Conservation (phyloP, 768 basidiomycete genomes). For the Suillus bovinus region DNA sequence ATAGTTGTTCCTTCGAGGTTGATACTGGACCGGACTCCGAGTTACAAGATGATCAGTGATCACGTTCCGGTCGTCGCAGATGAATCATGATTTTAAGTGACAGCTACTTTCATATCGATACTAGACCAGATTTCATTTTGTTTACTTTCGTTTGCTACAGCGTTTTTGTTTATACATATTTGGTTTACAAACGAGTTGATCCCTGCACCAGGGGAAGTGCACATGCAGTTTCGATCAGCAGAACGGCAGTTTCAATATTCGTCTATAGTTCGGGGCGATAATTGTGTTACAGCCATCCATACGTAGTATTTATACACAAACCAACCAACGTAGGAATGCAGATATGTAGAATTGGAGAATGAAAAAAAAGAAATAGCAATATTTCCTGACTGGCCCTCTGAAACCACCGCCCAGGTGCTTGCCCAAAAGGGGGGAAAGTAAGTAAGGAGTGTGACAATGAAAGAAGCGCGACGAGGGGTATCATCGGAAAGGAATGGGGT, state of each 20-base stretch:
- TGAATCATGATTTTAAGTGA: no score
- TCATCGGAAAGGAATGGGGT: constrained; percentile 32
- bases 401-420: constrained; percentile 24
- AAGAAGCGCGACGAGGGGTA: constrained; percentile 28
- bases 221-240: no score
- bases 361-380: constrained; percentile 22
- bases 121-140: no score
- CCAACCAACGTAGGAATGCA: constrained; percentile 32
- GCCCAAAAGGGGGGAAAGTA: constrained; percentile 15
- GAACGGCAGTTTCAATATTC: constrained; percentile 20
- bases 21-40: no score
- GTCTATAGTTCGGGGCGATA: constrained; percentile 36
- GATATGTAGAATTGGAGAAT: constrained; percentile 26
- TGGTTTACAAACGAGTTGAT: no score
- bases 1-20: no score
- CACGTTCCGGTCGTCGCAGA: no score
- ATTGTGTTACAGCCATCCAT: constrained; percentile 38
- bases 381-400: constrained; percentile 29
- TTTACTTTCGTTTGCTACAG: no score
- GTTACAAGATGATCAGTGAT: no score
- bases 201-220: no score
- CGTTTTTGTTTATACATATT: no score
- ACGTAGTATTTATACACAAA: constrained; percentile 42
- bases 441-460: constrained; percentile 23
- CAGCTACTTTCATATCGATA: no score